Evolutionary conservation across 1,139 yeast genomes (phyloP), one percentile per base, ranked within the genome.

Genomic region (Blastobotrys apis): DNA sequence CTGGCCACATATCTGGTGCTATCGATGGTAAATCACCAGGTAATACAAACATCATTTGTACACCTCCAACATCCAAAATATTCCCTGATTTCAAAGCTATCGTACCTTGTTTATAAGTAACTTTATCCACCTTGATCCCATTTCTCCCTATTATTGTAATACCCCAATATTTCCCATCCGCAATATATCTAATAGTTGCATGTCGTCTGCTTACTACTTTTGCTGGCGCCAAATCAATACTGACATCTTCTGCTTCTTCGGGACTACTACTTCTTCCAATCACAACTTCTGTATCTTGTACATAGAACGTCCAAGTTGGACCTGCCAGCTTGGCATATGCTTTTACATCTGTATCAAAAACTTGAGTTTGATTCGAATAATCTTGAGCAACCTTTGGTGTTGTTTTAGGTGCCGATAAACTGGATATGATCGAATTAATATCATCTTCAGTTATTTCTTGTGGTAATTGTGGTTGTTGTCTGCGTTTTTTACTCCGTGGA

Each of bases 311-410:
- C 97, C 98, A 92, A 57, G 78, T 80, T 34, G 75, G 72, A n/a
- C 97, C 97, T 0, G 97, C 90, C 41, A 90, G 82, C 63, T 90
- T 90, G 34, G 97, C 97, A 63, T 90, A 92, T 0, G 97, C 97
- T 66, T 88, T 95, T 16, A 92, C 92, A 61, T 87, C 95, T 29
- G 86, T 77, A 49, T 86, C 90, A 47, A 78, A 70, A 3, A 33
- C 40, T 56, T 84, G 83, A 52, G 78, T 77, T 40, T 82, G 87
- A 64, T 92, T 92, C 12, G 81, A 69, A 53, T 69, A 75, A 21
- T 65, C 71, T 21, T 63, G 64, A 13, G 81, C 72, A 5, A 77
- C 82, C 37, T 60, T 66, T 16, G 67, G 58, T 17, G 55, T 54
- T 10, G 56, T 65, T 33, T 71, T 75, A 2, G 81, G 78, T 5